phyloP scores from a whole-genome alignment of 352 stramenopile genomes.

The Peronospora farinosa region DNA sequence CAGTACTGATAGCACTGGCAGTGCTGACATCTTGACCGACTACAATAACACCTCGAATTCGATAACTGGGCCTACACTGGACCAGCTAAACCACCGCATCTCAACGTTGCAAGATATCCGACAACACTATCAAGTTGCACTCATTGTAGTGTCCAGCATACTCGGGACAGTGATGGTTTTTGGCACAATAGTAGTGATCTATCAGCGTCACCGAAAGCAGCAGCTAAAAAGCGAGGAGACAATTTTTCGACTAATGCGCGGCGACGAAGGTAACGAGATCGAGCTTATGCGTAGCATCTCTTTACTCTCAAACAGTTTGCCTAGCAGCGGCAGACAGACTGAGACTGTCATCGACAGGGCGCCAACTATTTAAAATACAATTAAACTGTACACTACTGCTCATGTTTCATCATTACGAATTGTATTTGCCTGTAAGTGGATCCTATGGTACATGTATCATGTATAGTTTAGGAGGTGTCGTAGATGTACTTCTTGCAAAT shows the following conservation, averaged over 20 bases:
- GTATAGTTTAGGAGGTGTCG: too few relatives aligned
- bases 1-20: conserved; percentile 7
- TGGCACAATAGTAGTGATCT: conserved; percentile 6
- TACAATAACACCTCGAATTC: conserved; percentile 10
- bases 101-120: conserved; percentile 19
- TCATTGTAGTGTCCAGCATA: conserved; percentile 29
- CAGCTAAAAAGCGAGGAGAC: conserved; percentile 31
- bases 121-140: conserved; percentile 26
- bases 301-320: conserved; percentile 22
- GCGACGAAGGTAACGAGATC: conserved; percentile 34
- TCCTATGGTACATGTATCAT: too few relatives aligned
- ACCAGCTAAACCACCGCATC: conserved; percentile 17
- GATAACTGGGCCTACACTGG: conserved; percentile 13
- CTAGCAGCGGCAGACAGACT: too few relatives aligned
- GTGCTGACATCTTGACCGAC: background rate
- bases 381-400: too few relatives aligned
- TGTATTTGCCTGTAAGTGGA: too few relatives aligned
- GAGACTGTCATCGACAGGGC: too few relatives aligned
- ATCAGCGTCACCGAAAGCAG: conserved; percentile 14
- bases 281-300: conserved; percentile 42
- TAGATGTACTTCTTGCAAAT: too few relatives aligned
- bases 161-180: conserved; percentile 12
- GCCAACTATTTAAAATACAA: too few relatives aligned
- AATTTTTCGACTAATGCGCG: conserved; percentile 35
- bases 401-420: too few relatives aligned